Conservation (phyloP, 768 basidiomycete genomes). For the Fistulinella prunicolor region DNA sequence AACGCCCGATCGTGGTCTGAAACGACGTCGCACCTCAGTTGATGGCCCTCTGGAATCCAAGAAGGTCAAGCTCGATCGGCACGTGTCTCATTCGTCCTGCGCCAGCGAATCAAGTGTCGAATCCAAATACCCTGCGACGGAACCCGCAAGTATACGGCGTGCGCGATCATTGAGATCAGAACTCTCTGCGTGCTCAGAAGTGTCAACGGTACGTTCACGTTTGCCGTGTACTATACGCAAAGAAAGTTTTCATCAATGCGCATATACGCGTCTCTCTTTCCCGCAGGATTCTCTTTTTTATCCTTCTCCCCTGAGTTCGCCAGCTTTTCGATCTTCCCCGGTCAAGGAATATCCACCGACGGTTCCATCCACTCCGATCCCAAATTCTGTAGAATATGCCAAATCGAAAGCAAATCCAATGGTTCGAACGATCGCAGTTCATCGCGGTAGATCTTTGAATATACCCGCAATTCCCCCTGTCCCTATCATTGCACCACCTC, state of each 20-base stretch:
- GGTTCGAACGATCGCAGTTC: conserved; percentile 16
- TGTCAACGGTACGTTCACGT: conserved; percentile 7
- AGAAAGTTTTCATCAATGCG: not conserved
- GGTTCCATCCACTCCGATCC: conserved; percentile 26
- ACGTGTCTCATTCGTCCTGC: not conserved
- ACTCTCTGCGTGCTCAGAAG: conserved; percentile 8
- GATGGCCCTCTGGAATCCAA: conserved; percentile 7
- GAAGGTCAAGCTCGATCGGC: conserved; percentile 16
- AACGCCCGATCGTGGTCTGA: not conserved
- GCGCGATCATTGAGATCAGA: conserved; percentile 39
- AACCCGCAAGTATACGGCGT: conserved; percentile 41
- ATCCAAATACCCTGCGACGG: conserved; percentile 23
- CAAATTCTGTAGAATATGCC: conserved; percentile 18
- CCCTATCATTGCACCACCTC: conserved; percentile 56
- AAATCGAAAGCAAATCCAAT: conserved; percentile 24
- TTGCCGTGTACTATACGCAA: not conserved
- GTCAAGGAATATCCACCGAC: conserved; percentile 20
- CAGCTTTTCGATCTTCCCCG: not conserved
- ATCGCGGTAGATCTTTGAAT: not conserved
- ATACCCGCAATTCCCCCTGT: conserved; percentile 26
- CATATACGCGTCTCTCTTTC: conserved; percentile 8
- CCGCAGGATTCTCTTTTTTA: conserved; percentile 11
- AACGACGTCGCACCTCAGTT: conserved; percentile 15
- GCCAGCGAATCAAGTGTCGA: not conserved
- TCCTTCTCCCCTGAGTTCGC: conserved; percentile 5